Percentiles rank a stretch among this genome's conserved stretches.
phyloP scores from a whole-genome alignment of 2,329 filamentous ascomycete species.

The Botryotinia globosa region DNA sequence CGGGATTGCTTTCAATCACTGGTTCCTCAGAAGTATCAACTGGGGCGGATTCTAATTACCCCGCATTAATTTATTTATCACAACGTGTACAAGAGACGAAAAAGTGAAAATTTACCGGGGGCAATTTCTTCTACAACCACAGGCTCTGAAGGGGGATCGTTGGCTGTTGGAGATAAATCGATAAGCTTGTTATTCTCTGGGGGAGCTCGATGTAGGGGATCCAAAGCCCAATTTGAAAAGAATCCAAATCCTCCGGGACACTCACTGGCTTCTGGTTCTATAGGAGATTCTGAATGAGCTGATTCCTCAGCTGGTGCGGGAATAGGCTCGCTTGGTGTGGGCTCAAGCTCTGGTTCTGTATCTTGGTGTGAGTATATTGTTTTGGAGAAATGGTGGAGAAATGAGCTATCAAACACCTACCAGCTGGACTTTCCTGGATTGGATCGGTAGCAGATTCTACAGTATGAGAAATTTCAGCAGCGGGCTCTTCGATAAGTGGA shows the following conservation, averaged over 20 bases:
- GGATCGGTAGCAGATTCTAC: neutral
- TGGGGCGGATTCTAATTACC: slow-evolving; percentile 1
- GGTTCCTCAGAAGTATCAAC: neutral
- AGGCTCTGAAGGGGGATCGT: neutral
- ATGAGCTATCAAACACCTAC: neutral
- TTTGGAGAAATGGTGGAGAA: too few species aligned
- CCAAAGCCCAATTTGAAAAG: neutral
- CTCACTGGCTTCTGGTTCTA: slow-evolving; percentile 5
- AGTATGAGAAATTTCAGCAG: neutral
- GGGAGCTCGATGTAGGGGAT: neutral
- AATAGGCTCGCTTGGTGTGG: neutral
- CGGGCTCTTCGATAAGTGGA: neutral
- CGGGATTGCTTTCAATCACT: neutral
- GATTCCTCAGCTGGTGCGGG: neutral
- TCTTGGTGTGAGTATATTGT: neutral
- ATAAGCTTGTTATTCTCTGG: neutral
- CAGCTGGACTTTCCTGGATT: neutral
- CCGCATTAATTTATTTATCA: slow-evolving; percentile 9
- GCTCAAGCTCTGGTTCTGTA: neutral
- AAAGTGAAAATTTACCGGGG: neutral
- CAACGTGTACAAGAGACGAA: neutral
- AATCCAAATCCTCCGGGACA: slow-evolving; percentile 7
- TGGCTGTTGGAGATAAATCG: neutral
- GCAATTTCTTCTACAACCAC: neutral
- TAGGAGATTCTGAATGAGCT: neutral